phyloP scores from a whole-genome alignment of 176 grass and related monocot species.

The Phoenix dactylifera region DNA sequence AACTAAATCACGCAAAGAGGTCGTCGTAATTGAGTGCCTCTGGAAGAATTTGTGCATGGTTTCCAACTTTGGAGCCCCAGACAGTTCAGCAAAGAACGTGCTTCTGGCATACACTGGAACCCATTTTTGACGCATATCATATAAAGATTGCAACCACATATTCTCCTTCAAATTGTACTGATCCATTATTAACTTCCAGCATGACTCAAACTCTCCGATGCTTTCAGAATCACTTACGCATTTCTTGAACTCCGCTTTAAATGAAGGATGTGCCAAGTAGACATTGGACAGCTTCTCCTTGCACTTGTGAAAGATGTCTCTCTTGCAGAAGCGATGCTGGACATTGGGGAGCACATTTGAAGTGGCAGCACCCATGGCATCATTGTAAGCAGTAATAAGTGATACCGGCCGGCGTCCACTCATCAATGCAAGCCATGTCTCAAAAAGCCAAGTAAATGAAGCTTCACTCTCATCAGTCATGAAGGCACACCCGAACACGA shows the following conservation, averaged over 20 bases:
- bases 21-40: constrained; percentile 48
- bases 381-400: constrained; percentile 34
- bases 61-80: constrained; percentile 31
- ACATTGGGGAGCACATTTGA: constrained; percentile 30
- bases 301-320: constrained; percentile 38
- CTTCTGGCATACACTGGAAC: constrained; percentile 39
- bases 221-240: constrained; percentile 37
- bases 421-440: constrained; percentile 49
- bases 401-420: constrained; percentile 29
- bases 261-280: constrained; percentile 28
- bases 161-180: constrained; percentile 39
- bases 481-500: constrained; percentile 50
- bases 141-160: constrained; percentile 39
- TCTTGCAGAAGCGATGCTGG: constrained; percentile 38
- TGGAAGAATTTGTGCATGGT: constrained; percentile 50
- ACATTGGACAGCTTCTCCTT: constrained; percentile 33
- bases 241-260: constrained; percentile 45
- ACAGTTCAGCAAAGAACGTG: constrained; percentile 39
- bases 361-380: constrained; percentile 22
- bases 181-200: constrained; percentile 31
- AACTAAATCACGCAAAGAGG: constrained; percentile 39
- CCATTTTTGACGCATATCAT: constrained; percentile 38
- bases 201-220: constrained; percentile 39
- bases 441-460: constrained; percentile 50
- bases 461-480: constrained; percentile 51